Base-by-base conservation (phyloP, 805 yeast genomes). In the Pichia nanzhaoensis region DNA sequence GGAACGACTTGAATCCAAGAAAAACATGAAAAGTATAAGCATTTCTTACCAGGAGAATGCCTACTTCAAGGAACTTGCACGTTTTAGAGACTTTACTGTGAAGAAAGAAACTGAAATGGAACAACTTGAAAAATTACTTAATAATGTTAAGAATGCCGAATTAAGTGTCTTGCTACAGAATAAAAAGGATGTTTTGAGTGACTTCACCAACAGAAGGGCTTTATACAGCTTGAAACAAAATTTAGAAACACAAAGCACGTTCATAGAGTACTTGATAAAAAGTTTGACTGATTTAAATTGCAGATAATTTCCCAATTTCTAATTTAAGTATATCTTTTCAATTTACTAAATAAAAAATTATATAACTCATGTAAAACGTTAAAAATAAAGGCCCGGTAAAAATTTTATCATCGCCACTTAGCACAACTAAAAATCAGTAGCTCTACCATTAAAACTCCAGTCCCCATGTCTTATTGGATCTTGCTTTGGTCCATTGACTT, bases 401-500 rank as follows among this genome's bases (percentile, higher is more conserved):
- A 16, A 33, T 14, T 13, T 22, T 40, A 10, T n/a, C n/a, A n/a
- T n/a, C n/a, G n/a, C 28, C 28, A 33, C 19, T 33, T 33, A 7
- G 8, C 10, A 16, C 6, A 33, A 16, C 35, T 65, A 93, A 58
- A 93, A 93, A 62, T 93, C 99, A 2, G 98, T 91, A 27, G 88
- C 96, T 60, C 98, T 77, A 0, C 99, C 99, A 59, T 93, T 91
- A 64, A 83, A 93, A 8, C 96, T 82, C 78, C 95, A 93, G 56
- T 90, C 98, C 16, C 89, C 89, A 45, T 63, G 67, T 56, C 80
- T 78, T 51, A 88, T 71, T 0, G 99, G 99, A 59, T 93, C 97
- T 63, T 93, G 98, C 59, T 93, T 93, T 21, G 99, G 99, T 0
- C 99, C 99, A 39, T 96, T 96, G 19, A 83, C 72, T 65, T 93